phyloP scores from a whole-genome alignment of 2,329 filamentous ascomycete species.

The Hysterium pulicare region DNA sequence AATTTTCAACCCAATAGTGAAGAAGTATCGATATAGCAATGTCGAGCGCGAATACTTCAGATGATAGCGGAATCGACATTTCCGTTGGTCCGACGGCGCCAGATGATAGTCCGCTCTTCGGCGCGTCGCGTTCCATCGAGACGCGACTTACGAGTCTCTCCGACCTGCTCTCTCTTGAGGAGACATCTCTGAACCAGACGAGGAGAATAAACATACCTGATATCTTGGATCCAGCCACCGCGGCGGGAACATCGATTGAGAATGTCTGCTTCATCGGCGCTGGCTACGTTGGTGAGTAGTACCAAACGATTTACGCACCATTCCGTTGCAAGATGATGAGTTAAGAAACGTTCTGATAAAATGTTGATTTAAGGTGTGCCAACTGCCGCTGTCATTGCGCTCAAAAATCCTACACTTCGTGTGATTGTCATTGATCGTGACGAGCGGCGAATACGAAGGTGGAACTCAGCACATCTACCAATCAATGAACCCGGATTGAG shows the following conservation, averaged over 20 bases:
- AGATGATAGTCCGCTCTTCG: neutral
- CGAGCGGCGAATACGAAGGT: conserved; percentile 61
- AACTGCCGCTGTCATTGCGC: conserved; percentile 69
- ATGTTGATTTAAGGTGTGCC: conserved; percentile 59
- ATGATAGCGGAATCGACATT: neutral
- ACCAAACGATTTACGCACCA: too few relatives aligned
- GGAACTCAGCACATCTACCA: conserved; percentile 70
- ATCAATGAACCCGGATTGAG: conserved; percentile 71
- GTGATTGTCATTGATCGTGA: conserved; percentile 73
- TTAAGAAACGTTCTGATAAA: neutral
- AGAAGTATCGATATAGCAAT: neutral
- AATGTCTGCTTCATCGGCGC: conserved; percentile 73
- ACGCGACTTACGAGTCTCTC: conserved; percentile 1
- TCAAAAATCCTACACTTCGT: conserved; percentile 65
- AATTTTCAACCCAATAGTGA: neutral
- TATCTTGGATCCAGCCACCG: conserved; percentile 1
- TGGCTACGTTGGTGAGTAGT: conserved; percentile 64
- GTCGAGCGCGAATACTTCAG: conserved; percentile 1
- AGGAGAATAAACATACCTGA: neutral
- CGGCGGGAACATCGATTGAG: conserved; percentile 32
- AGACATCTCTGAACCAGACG: neutral
- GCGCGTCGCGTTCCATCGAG: neutral
- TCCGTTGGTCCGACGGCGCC: neutral
- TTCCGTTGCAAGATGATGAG: neutral
- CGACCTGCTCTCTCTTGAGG: neutral